Evolutionary conservation across 306 rosid species (phyloP), one percentile per base, ranked within the genome.

Genomic region (Mimosa bimucronata): DNA sequence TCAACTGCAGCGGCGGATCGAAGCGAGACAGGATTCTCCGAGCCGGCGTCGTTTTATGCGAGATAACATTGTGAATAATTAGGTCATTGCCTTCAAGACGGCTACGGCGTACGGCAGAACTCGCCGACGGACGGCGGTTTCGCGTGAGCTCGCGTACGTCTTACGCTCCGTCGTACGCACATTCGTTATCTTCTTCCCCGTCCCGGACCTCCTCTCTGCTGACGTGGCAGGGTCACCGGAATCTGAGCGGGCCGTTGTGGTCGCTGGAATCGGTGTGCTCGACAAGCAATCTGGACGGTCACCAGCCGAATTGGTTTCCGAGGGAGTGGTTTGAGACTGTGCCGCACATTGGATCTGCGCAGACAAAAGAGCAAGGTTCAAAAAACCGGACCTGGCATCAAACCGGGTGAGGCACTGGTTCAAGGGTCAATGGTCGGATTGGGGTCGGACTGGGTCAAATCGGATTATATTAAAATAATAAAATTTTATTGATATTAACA

Each of bases 51-150:
- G 86, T 91, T 29, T 75, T 91, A 9, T 89, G 94, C 60, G 85
- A n/a, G n/a, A n/a, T n/a, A n/a, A n/a, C 88, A 6, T 2, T 92
- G 92, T 11, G 97, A n/a, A n/a, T n/a, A 91, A 74, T 78, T 91
- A n/a, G 97, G 94, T 9, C 94, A 89, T 83, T 91, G 97, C 82
- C 90, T 91, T 50, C 87, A 83, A 44, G 97, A 91, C 85, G 97
- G 97, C 13, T 91, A 86, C 71, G 97, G 97, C 1, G 79, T 82
- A 42, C 73, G 83, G 37, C 80, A 82, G 34, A 85, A 88, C 88
- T 85, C 9, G 38, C 81, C 66, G 89, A 86, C 77, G 97, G 97
- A 1, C 83, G 92, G 12, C 82, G 91, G 2, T 74, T 91, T 86
- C 89, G 46, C 89, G 85, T 15, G 97, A 91, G 77, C 86, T 89